Conservation (phyloP, 2,329 filamentous ascomycete species). For the Penicillium sclerotigenum region DNA sequence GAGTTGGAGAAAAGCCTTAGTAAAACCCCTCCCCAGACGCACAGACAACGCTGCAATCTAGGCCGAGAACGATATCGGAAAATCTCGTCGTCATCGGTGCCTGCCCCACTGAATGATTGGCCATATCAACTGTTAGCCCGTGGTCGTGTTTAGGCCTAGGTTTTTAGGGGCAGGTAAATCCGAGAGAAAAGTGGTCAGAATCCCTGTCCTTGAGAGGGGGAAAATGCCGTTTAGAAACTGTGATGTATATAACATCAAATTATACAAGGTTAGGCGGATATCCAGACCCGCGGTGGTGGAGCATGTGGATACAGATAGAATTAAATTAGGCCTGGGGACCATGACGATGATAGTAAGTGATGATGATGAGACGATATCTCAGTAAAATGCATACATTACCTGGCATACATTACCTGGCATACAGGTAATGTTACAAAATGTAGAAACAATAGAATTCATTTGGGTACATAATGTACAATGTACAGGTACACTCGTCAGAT, state of each 20-base stretch:
- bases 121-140: neutral
- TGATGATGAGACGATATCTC: slow-evolving; percentile 11
- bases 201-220: neutral
- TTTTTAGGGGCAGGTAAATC: neutral
- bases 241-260: neutral
- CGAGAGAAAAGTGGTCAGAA: slow-evolving; percentile 2
- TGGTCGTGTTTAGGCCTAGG: neutral
- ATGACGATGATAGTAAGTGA: slow-evolving; percentile 13
- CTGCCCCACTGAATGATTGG: slow-evolving; percentile 7
- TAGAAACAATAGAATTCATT: slow-evolving; percentile 1
- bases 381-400: too few species aligned
- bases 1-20: neutral
- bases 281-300: slow-evolving; percentile 7
- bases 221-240: neutral
- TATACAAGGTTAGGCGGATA: slow-evolving; percentile 1
- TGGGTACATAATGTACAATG: neutral
- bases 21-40: slow-evolving; percentile 2
- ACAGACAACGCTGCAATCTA: slow-evolving; percentile 15
- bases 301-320: slow-evolving; percentile 9
- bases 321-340: neutral
- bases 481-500: neutral
- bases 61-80: slow-evolving; percentile 8
- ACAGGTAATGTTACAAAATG: neutral
- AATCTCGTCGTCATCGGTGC: slow-evolving; percentile 17
- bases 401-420: too few species aligned